Base-by-base conservation (phyloP, 495 filamentous ascomycete genomes). In the Lepidopterella palustris region DNA sequence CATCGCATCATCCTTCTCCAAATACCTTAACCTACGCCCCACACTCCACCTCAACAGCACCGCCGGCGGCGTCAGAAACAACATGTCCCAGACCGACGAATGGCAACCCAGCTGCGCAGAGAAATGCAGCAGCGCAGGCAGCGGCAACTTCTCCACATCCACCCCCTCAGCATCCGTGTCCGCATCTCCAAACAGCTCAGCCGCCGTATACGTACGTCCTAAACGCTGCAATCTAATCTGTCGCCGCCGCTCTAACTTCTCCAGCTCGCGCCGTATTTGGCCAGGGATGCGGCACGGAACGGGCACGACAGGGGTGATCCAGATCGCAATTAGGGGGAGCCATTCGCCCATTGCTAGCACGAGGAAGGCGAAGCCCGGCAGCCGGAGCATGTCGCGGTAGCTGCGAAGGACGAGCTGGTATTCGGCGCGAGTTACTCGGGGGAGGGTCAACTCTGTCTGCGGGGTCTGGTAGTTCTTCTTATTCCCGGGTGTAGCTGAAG, bases 301-400 rank as follows among this genome's bases (percentile, higher is more conserved):
- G 0, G 92, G 92, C 13, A 93, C 86, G 31, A 89, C 71, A 6
- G 76, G 74, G 5, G 82, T 82, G 18, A 92, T 72, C n/a, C 87
- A 75, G 4, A 86, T 71, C 35, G 70, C 72, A 5, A 93, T 69
- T 1, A 97, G 61, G 0, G 92, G 90, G 5, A 90, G 89, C 70
- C 93, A 84, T 68, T 97, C 92, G 2, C 89, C 93, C 68, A 85
- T 89, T 35, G 95, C 45, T 0, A 91, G 55, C 1, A 95, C 77
- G 2, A 96, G 68, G 2, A 95, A 21, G 0, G 69, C 81, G 70
- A 98, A 96, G 2, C 85, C 68, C 3, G 90, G 88, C 28, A 97
- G 77, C n/a, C 87, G 82, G 0, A 77, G 73, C 9, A 86, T 73
- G 69, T 97, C 93, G 64, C 87, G 80, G 8, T 74, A 71, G 10